Evolutionary conservation across 306 rosid genomes (phyloP).

Genomic region (Citrullus amarus): DNA sequence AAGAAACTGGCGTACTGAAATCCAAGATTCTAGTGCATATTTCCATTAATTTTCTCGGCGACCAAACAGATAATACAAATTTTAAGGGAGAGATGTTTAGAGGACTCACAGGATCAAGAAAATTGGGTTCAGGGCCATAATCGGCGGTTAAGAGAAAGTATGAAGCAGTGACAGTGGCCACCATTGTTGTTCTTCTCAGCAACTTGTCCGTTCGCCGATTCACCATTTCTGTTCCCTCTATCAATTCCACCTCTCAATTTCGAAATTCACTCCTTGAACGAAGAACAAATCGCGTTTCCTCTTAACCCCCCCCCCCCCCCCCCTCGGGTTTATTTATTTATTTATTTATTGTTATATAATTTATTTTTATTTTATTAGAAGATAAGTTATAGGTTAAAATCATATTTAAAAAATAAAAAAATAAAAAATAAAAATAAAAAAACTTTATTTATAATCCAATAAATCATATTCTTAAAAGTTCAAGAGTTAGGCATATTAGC

Average conservation of each 20-base stretch:
- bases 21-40: neutral
- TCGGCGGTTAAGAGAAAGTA: slow-evolving; percentile 90
- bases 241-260: neutral
- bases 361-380: too few species aligned
- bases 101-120: slow-evolving; percentile 63
- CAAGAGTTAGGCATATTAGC: too few species aligned
- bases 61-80: neutral
- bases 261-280: neutral
- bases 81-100: neutral
- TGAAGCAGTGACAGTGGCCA: slow-evolving; percentile 59
- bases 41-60: neutral
- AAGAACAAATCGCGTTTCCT: neutral
- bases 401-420: too few species aligned
- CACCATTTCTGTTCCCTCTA: slow-evolving; percentile 11
- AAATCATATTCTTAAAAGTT: too few species aligned
- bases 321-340: too few species aligned
- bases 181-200: slow-evolving; percentile 57
- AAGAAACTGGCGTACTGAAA: neutral
- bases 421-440: too few species aligned
- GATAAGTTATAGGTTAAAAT: too few species aligned
- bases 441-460: too few species aligned
- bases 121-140: slow-evolving; percentile 73
- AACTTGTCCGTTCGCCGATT: slow-evolving; percentile 51
- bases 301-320: too few species aligned
- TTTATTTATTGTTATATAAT: too few species aligned